Evolutionary conservation across 768 basidiomycete species (phyloP), one percentile per base, ranked within the genome.

Genomic region (Cyclocybe aegerita): DNA sequence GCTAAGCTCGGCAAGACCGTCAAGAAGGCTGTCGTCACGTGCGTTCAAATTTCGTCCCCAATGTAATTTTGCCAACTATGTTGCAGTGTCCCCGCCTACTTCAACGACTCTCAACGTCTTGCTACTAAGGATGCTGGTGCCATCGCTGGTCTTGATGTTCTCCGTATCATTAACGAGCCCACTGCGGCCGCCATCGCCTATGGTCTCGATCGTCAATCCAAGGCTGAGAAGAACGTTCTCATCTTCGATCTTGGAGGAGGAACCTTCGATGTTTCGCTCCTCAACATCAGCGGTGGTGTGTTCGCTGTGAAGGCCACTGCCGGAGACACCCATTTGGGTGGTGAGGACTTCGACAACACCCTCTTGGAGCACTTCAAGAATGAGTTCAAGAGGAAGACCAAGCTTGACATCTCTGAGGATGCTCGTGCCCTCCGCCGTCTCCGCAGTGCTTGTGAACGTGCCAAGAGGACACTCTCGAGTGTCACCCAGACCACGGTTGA

Each of bases 121-220:
- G 96, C 97, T 45, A 98, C 97, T 70, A 98, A 98, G 77, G 97
- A 99, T 73, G 97, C 97, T 56, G 97, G 97, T 72, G 82, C 90
- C 61, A 99, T 99, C 61, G 83, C 97, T 64, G 97, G 97, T 57
- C 91, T 99, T 56, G 95, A 99, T 68, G 94, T 99, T 62, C 92
- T 99, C 74, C 96, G 97, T 76, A 99, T 99, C 81, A 99, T 99
- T 81, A 99, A 99, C 76, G 97, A 99, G 79, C 97, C 97, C 56
- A 99, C 97, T 48, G 97, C 97, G 45, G 97, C 97, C 51, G 97
- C 97, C 66, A 98, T 99, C 61, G 97, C 97, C 44, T 98, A 98
- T 70, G 97, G 97, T 80, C 88, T 92, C 49, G 97, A 98, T 72
- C 88, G 90, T 66, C 92, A 97, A 76, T 85, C 88, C 65, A 92